Conservation (phyloP, 352 stramenopile genomes). For the Globisporangium ultimum region DNA sequence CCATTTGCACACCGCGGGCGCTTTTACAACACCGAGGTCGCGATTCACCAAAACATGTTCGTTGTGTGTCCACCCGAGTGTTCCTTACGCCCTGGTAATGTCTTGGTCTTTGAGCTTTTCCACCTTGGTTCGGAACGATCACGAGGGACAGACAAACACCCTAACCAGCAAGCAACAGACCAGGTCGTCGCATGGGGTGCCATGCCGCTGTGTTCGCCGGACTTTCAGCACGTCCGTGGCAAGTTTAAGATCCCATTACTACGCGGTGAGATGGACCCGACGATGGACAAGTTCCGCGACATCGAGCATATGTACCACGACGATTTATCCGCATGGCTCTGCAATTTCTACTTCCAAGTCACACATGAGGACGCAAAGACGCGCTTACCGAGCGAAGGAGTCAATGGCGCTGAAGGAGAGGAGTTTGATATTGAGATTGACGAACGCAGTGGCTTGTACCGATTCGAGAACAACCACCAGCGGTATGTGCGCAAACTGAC, state of each 20-base stretch:
- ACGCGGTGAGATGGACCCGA: slow-evolving; percentile 76
- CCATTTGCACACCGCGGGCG: slow-evolving; percentile 77
- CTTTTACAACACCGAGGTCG: slow-evolving; percentile 82
- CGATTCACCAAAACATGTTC: slow-evolving; percentile 76
- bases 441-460: slow-evolving; percentile 31
- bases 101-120: slow-evolving; percentile 57
- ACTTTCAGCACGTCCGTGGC: slow-evolving; percentile 60
- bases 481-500: slow-evolving; percentile 43
- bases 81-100: slow-evolving; percentile 53
- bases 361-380: slow-evolving; percentile 25
- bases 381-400: slow-evolving; percentile 12
- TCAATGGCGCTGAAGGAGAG: slow-evolving; percentile 2
- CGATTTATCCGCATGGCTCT: slow-evolving; percentile 85
- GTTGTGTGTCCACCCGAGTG: slow-evolving; percentile 69
- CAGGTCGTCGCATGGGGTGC: slow-evolving; percentile 83
- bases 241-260: slow-evolving; percentile 86
- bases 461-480: slow-evolving; percentile 38
- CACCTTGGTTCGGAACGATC: slow-evolving; percentile 16
- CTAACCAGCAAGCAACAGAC: slow-evolving; percentile 23
- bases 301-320: slow-evolving; percentile 65
- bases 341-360: slow-evolving; percentile 89
- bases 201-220: slow-evolving; percentile 65
- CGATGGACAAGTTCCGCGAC: slow-evolving; percentile 69
- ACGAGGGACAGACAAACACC: background rate
- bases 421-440: slow-evolving; percentile 53